phyloP scores from a whole-genome alignment of 2,329 filamentous ascomycete genomes.

The Cadophora sp. region DNA sequence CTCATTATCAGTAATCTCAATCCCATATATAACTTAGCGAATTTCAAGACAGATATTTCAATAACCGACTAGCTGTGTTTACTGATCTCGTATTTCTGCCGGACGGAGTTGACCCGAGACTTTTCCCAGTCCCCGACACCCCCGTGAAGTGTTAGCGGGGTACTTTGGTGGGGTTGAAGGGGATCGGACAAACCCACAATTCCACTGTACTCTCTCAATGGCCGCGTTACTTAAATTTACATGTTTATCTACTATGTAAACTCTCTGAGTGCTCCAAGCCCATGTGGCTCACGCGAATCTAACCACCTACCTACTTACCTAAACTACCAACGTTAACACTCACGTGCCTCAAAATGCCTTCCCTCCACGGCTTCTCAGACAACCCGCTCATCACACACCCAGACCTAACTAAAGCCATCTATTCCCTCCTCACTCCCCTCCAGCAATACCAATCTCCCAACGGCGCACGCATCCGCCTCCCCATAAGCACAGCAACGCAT shows the following conservation, averaged over 20 bases:
- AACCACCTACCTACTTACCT: no score
- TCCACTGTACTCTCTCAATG: no score
- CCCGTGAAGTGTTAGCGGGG: constrained; percentile 2
- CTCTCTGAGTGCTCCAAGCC: neutral
- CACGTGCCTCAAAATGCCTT: constrained; percentile 29
- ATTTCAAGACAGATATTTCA: no score
- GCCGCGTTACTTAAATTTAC: neutral
- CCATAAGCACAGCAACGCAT: constrained; percentile 48
- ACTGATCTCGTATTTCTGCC: neutral
- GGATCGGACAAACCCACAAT: neutral
- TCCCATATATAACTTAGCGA: neutral
- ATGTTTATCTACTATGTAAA: neutral
- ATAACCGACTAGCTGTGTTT: no score
- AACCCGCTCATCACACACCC: constrained; percentile 41
- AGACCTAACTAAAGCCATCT: constrained; percentile 47
- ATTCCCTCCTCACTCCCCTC: constrained; percentile 23
- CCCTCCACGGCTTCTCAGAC: constrained; percentile 32
- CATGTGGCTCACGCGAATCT: neutral
- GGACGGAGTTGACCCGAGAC: constrained; percentile 10
- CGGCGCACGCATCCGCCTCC: constrained; percentile 48
- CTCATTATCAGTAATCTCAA: no score
- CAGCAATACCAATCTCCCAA: constrained; percentile 45
- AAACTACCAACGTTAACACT: neutral
- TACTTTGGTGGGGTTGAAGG: neutral
- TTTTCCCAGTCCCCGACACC: constrained; percentile 11